These are phyloP conservation scores for Vigna hirtella DNA, from an alignment of 306 rosid species.

Conservation along the genomic window DNA sequence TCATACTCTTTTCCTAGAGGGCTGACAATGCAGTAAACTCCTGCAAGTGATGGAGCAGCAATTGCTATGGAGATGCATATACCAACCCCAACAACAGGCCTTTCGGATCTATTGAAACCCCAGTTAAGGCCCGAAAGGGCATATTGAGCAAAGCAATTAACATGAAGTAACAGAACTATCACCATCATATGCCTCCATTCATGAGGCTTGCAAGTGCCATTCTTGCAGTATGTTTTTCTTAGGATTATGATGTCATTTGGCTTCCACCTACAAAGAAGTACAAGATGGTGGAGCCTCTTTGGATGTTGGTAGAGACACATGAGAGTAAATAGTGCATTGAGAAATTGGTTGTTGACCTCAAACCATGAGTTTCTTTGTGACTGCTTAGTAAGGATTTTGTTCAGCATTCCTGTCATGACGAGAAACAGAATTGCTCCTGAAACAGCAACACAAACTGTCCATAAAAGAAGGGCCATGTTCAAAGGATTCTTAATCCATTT, in stretches of 20 bases:
- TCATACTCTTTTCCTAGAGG: constrained; percentile 66
- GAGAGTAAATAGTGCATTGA: constrained; percentile 75
- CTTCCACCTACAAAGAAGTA: constrained; percentile 65
- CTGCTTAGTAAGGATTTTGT: constrained; percentile 49
- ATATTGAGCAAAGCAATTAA: constrained; percentile 70
- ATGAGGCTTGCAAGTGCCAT: constrained; percentile 60
- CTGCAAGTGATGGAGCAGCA: constrained; percentile 57
- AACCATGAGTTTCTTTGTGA: constrained; percentile 61
- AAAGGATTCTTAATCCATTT: constrained; percentile 61
- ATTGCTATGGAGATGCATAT: constrained; percentile 61
- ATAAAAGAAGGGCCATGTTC: constrained; percentile 62
- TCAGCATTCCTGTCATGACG: constrained; percentile 68
- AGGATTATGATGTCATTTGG: constrained; percentile 52
- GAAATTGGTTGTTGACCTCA: constrained; percentile 69
- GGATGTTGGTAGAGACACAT: constrained; percentile 71
- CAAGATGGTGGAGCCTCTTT: constrained; percentile 57
- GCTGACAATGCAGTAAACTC: constrained; percentile 54
- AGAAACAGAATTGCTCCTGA: constrained; percentile 71
- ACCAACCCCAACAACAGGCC: constrained; percentile 58
- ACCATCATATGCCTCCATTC: constrained; percentile 62
- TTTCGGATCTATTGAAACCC: constrained; percentile 52
- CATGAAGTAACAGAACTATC: constrained; percentile 61
- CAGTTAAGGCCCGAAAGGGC: constrained; percentile 70
- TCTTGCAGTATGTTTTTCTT: constrained; percentile 55
- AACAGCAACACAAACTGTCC: constrained; percentile 56